phyloP scores from a whole-genome alignment of 306 rosid genomes.

The Inga leiocalycina region DNA sequence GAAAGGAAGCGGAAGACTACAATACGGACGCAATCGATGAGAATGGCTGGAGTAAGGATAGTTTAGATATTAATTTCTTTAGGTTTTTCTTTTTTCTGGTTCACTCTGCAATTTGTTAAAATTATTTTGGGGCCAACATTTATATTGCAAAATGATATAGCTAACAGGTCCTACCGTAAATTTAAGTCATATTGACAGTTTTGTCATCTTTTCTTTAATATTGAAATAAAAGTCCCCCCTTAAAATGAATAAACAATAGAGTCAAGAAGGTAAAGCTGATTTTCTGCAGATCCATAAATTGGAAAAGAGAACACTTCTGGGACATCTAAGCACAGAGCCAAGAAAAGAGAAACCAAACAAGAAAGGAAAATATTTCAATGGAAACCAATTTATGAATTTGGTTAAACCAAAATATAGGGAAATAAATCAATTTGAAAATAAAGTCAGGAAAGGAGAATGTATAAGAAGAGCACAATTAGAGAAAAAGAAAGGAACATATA shows the following conservation, averaged over 20 bases:
- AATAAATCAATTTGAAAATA: background rate
- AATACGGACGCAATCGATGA: background rate
- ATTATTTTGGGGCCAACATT: conserved; percentile 17
- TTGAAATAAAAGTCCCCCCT: background rate
- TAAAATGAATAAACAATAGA: conserved; percentile 3
- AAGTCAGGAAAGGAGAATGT: background rate
- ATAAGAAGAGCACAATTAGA: background rate
- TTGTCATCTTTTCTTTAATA: background rate
- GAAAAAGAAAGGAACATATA: background rate
- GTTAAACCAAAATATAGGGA: background rate
- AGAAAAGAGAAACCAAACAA: background rate
- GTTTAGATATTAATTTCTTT: conserved; percentile 19
- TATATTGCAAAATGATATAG: background rate
- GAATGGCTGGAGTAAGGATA: background rate
- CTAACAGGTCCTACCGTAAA: background rate
- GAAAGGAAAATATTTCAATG: background rate
- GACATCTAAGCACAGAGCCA: background rate
- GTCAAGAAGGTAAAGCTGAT: background rate
- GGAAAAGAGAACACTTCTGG: background rate
- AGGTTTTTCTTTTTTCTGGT: background rate
- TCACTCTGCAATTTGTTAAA: background rate
- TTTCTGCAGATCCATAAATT: background rate
- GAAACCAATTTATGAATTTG: conserved; percentile 3
- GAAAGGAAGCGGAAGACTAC: background rate
- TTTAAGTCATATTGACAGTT: too few species aligned